Conservation (phyloP, 2,329 filamentous ascomycete genomes). For the Akanthomyces uredinophilus region DNA sequence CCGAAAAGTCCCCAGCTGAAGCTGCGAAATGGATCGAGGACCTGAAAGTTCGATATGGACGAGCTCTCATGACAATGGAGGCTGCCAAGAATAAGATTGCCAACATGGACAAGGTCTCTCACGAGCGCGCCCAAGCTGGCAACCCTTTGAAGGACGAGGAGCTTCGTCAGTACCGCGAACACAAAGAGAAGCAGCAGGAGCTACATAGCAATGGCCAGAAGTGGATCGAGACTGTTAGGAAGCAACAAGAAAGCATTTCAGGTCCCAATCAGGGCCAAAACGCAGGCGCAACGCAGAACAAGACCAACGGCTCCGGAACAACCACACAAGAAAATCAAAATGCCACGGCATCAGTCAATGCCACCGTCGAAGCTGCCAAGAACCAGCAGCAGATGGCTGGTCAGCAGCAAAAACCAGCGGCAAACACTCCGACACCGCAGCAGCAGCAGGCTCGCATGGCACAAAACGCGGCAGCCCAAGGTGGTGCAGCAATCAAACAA, state of each 20-base stretch:
- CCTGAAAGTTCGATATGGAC: constrained; percentile 41
- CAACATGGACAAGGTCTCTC: constrained; percentile 37
- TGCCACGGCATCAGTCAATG: constrained; percentile 36
- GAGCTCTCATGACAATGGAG: constrained; percentile 48
- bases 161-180: constrained; percentile 37
- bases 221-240: constrained; percentile 44
- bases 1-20: constrained; percentile 38
- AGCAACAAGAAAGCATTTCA: constrained; percentile 39
- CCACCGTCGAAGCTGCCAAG: constrained; percentile 42
- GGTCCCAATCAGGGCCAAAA: constrained; percentile 18
- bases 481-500: constrained; percentile 17
- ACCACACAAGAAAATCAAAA: constrained; percentile 22
- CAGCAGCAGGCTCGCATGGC: constrained; percentile 28
- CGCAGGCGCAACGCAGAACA: constrained; percentile 18
- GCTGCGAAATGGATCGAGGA: constrained; percentile 45
- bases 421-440: constrained; percentile 23
- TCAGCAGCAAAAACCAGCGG: constrained; percentile 27
- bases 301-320: constrained; percentile 18
- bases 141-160: constrained; percentile 44
- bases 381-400: constrained; percentile 33
- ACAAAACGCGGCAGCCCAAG: constrained; percentile 19
- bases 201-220: constrained; percentile 41
- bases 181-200: constrained; percentile 41
- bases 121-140: constrained; percentile 39
- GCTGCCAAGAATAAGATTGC: constrained; percentile 35